Base-by-base conservation (phyloP, 192 early-diverging fungal species). In the Mortierella hygrophila region DNA sequence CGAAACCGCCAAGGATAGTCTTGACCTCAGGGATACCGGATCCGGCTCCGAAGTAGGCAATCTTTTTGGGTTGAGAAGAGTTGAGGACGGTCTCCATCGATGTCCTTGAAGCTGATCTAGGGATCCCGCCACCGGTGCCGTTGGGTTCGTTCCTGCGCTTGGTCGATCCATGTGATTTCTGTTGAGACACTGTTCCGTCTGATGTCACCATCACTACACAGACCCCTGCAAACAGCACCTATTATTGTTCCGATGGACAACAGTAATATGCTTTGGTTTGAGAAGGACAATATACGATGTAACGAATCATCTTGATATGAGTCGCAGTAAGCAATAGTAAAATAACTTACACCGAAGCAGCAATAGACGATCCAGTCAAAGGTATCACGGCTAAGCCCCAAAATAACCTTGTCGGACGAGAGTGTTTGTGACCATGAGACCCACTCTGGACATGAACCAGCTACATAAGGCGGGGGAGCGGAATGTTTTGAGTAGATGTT, bases 11-110 rank as follows among this genome's bases (percentile, higher is more conserved):
- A 55, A 98, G 85, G 46, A 98, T 98, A 9, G 96, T 96, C 85
- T 99, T 99, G 68, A 99, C 95, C 89, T 99, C 97, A 29, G 97
- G 94, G 42, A 97, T 95, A 63, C 97, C 97, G 6, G 95, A 96
- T 41, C 97, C 97, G 8, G 97, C 97, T 16, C 84, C 79, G 26
- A 86, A 86, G 21, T 86, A 86, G 20, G 84, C 84, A 70, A 86
- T 81, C 29, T 86, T 86, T 47, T 86, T 86, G 6, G 84, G 84
- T 21, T 86, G 84, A 18, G 79, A 74, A 42, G 75, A 79, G 18
- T 49, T 49, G 41, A 86, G 46, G 7, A 60, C 11, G 1, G 73
- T 42, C 37, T 80, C 79, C 47, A 86, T 60, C 3, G 79, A 78
- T 10, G 52, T 81, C 74, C 76, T 77, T 7, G 78, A 77, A 92